Base-by-base conservation (phyloP, 1,139 yeast species). In the Lodderomyces metapsilosis region DNA sequence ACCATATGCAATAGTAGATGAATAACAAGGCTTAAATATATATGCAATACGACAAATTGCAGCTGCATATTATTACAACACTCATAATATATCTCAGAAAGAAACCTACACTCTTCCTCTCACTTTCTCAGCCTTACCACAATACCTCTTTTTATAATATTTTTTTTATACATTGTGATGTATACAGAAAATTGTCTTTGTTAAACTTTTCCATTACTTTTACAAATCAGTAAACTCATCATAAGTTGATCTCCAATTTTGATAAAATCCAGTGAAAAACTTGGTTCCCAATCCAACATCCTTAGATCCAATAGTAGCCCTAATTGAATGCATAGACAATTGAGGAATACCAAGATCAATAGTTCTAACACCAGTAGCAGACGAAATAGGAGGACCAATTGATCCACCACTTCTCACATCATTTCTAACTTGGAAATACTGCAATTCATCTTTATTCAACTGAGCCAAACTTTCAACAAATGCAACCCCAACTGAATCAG, bases 311-410 rank as follows among this genome's bases (percentile, higher is more conserved):
- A 67, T 56, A 20, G 66, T 55, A 5, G 74, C 72, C 43, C 78
- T 56, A 36, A 71, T 68, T 3, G 72, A 65, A 51, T 72, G 78
- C 78, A 72, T 72, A 24, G 74, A 61, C 41, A 72, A 59, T 43
- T 71, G 75, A 8, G 76, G 68, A 40, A 71, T 56, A 5, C 78
- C 78, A 25, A 72, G 69, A 49, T 72, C 78, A 36, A 72, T 60
- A 12, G 71, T 66, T 41, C 74, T 57, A 5, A 76, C 75, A 2
- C 78, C 78, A 2, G 70, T 66, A 52, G 44, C 74, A 52, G 55
- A 62, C 43, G 56, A 68, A 39, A 58, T 54, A 1, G 57, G 62
- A 2, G 78, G 77, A 1, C 78, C 78, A 46, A 71, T 72, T 8
- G 77, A 71, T 12, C 75, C 68, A 10, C 78, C 78, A 9, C 73